Conservation (phyloP, 305 asterid genomes). For the Nicotiana rustica region DNA sequence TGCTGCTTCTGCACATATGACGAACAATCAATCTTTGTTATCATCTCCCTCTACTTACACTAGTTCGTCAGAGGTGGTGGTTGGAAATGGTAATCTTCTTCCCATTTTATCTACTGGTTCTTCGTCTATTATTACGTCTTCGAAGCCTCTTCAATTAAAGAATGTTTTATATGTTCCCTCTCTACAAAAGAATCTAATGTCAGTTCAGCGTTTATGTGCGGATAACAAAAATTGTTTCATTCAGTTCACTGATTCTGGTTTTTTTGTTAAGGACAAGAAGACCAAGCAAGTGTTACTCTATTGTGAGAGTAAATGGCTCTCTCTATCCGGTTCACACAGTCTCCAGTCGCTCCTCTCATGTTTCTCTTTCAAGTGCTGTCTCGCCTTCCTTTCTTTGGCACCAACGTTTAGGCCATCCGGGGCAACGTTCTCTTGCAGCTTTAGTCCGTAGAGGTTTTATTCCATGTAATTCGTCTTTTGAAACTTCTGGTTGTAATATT, state of each 20-base stretch:
- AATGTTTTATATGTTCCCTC: background rate
- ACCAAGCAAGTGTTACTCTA: too few species aligned
- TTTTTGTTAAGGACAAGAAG: background rate
- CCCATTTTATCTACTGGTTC: background rate
- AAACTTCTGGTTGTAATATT: background rate
- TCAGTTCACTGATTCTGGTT: background rate
- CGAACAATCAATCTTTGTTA: background rate
- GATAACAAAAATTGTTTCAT: too few species aligned
- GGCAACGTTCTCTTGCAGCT: background rate
- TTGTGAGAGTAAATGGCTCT: background rate
- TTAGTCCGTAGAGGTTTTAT: background rate
- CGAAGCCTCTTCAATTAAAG: background rate
- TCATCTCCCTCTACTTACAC: background rate
- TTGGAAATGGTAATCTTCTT: background rate
- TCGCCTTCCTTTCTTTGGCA: background rate
- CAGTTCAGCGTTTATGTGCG: too few species aligned
- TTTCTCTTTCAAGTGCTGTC: background rate
- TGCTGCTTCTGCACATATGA: too few species aligned
- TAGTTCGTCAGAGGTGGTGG: background rate
- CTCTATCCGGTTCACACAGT: background rate
- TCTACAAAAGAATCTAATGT: too few species aligned
- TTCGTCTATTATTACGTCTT: background rate
- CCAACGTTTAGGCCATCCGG: background rate
- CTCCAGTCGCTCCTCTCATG: background rate
- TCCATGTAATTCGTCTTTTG: background rate